These are phyloP conservation scores for Beta macrorhiza DNA, from an alignment of 179 eudicot species.

Conservation along the genomic window DNA sequence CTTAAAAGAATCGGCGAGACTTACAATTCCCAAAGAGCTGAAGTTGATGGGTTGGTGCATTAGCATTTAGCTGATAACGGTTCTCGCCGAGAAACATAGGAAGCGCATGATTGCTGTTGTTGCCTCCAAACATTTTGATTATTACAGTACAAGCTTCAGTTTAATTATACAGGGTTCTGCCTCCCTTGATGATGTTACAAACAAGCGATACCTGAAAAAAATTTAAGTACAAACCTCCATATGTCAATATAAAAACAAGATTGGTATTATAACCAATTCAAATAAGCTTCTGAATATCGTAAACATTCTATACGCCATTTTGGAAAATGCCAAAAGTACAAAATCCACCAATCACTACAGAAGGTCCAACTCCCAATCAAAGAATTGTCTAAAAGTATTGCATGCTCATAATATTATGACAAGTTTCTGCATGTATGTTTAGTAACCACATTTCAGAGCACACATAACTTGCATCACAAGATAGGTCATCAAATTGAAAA, in stretches of 20 bases:
- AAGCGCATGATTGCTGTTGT: constrained; percentile 45
- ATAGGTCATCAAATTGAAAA: not conserved
- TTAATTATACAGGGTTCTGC: not conserved
- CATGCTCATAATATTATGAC: not conserved
- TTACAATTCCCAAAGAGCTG: constrained; percentile 80
- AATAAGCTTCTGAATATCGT: not conserved
- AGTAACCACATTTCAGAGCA: not conserved
- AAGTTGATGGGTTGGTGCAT: constrained; percentile 62
- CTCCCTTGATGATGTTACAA: constrained; percentile 17
- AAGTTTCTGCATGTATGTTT: not conserved
- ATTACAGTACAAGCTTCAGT: not conserved
- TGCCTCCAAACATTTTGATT: constrained; percentile 67
- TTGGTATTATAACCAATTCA: not conserved
- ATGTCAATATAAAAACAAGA: constrained; percentile 13
- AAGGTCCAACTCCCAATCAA: not conserved
- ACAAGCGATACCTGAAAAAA: constrained; percentile 21
- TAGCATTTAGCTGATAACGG: constrained; percentile 53
- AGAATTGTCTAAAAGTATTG: not conserved
- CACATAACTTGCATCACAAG: not conserved
- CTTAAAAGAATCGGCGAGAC: constrained; percentile 18
- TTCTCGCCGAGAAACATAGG: constrained; percentile 70
- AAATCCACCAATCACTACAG: not conserved
- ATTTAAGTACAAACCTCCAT: not conserved
- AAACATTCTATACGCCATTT: not conserved
- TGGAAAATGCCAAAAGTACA: not conserved